A percentile compares a stretch with the other conserved stretches of the same genome.
These are phyloP conservation scores for Podospora bellae-mahoneyi DNA, from an alignment of 495 filamentous ascomycete genomes.

Conservation along the genomic window DNA sequence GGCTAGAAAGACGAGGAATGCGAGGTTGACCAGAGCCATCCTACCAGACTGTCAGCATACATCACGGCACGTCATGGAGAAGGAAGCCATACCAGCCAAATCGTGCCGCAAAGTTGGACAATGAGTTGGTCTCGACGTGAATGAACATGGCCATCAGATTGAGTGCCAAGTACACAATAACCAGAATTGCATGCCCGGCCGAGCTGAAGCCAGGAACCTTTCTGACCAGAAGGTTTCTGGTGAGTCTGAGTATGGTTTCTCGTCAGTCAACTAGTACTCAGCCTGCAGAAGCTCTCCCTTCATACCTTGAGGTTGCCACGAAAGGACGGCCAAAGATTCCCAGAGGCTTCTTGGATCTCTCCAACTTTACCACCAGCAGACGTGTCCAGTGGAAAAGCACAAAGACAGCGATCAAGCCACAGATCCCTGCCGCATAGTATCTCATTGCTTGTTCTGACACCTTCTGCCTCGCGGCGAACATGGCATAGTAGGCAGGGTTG, in stretches of 20 bases:
- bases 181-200: slow-evolving; percentile 48
- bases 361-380: slow-evolving; percentile 29
- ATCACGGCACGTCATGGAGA: slow-evolving; percentile 15
- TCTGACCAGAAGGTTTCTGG: slow-evolving; percentile 44
- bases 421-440: slow-evolving; percentile 45
- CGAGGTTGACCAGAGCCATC: slow-evolving; percentile 53
- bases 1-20: slow-evolving; percentile 55
- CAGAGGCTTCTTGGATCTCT: slow-evolving; percentile 19
- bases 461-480: slow-evolving; percentile 30
- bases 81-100: slow-evolving; percentile 48
- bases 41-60: slow-evolving; percentile 32
- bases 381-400: slow-evolving; percentile 48
- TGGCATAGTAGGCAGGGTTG: slow-evolving; percentile 21
- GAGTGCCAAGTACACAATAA: slow-evolving; percentile 48
- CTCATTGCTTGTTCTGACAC: slow-evolving; percentile 36
- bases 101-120: slow-evolving; percentile 36
- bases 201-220: slow-evolving; percentile 51
- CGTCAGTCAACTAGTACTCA: slow-evolving; percentile 11
- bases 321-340: slow-evolving; percentile 27
- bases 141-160: slow-evolving; percentile 51
- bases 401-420: slow-evolving; percentile 49
- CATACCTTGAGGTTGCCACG: slow-evolving; percentile 28
- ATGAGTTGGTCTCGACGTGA: slow-evolving; percentile 36
- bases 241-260: slow-evolving; percentile 19
- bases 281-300: not conserved